A percentile compares a stretch with the other conserved stretches of the same genome.
Conservation (phyloP, 2,329 filamentous ascomycete genomes). For the Paecilomyces formosus region DNA sequence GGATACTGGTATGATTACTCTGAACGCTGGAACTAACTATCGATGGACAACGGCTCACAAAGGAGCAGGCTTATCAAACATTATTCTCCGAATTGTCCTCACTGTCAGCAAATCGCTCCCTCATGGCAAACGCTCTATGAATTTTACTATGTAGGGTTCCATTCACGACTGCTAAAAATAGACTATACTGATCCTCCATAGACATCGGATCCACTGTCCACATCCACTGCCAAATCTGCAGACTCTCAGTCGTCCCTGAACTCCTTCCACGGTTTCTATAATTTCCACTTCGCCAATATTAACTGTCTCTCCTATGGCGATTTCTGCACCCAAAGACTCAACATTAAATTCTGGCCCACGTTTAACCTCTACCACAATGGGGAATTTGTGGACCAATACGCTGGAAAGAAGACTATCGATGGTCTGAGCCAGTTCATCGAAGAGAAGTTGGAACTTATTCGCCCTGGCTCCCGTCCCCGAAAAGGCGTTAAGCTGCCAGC, state of each 20-base stretch:
- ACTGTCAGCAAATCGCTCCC: constrained; percentile 74
- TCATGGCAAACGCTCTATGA: constrained; percentile 90
- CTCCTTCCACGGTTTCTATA: constrained; percentile 73
- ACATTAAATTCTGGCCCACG: constrained; percentile 65
- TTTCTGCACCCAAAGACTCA: constrained; percentile 58
- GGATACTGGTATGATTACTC: constrained; percentile 42
- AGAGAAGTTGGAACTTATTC: constrained; percentile 64
- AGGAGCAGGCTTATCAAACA: constrained; percentile 44
- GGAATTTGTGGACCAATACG: constrained; percentile 54
- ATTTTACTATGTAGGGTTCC: constrained; percentile 58
- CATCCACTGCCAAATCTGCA: constrained; percentile 42
- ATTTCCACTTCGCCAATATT: constrained; percentile 78
- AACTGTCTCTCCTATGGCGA: constrained; percentile 82
- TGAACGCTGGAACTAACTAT: not conserved
- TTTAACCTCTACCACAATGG: constrained; percentile 77
- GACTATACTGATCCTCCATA: constrained; percentile 21
- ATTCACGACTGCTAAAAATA: constrained; percentile 3
- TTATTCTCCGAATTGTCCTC: constrained; percentile 50
- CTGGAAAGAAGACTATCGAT: constrained; percentile 61
- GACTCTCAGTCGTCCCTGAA: constrained; percentile 48
- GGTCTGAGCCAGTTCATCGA: constrained; percentile 66
- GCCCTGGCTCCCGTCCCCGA: constrained; percentile 70
- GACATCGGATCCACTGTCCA: constrained; percentile 66
- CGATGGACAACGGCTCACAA: not conserved
- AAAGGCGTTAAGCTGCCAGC: constrained; percentile 62